A percentile compares a stretch with the other conserved stretches of the same genome.
Conservation (phyloP, 805 yeast genomes). For the Candida arabinofermentans region DNA sequence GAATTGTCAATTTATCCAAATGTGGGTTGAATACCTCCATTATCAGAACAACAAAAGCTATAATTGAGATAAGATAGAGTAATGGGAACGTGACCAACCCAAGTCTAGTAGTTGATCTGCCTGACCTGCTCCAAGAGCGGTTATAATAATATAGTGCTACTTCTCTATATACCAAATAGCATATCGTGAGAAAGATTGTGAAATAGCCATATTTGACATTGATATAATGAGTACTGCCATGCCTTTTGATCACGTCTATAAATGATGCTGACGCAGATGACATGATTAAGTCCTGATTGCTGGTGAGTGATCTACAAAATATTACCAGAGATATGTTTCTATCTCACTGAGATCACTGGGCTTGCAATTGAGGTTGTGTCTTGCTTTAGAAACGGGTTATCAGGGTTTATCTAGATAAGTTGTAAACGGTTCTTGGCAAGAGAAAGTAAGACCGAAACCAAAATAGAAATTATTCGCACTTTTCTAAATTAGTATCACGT, state of each 20-base stretch:
- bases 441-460: no score
- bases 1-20: constrained; percentile 31
- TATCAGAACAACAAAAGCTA: constrained; percentile 29
- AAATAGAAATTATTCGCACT: no score
- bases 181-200: constrained; percentile 38
- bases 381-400: no score
- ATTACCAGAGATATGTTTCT: no score
- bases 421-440: no score
- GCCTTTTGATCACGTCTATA: constrained; percentile 33
- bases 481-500: no score
- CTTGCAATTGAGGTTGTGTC: no score
- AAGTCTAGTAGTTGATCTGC: constrained; percentile 34
- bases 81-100: constrained; percentile 34
- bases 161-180: constrained; percentile 36
- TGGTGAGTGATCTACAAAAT: no score
- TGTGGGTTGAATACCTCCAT: constrained; percentile 35
- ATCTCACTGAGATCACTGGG: no score
- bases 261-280: background rate
- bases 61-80: constrained; percentile 16
- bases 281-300: no score
- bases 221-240: constrained; percentile 49
- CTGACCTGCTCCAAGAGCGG: constrained; percentile 35
- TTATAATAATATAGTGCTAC: constrained; percentile 31
- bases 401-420: no score
- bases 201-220: constrained; percentile 61